Evolutionary conservation across 2,329 filamentous ascomycete species (phyloP).

Genomic region (Exophiala oligosperma): DNA sequence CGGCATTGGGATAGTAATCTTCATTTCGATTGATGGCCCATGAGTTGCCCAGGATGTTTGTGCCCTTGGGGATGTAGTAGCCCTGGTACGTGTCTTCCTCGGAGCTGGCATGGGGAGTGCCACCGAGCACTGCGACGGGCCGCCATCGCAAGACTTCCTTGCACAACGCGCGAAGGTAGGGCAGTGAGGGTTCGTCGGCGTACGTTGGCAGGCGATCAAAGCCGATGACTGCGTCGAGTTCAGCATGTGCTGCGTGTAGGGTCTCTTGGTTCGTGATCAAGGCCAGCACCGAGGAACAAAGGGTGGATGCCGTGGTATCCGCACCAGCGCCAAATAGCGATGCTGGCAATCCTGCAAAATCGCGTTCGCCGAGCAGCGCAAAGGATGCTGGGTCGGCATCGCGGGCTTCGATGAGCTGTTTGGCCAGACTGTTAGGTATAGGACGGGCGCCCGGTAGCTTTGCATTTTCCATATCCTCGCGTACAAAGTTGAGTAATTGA

Average conservation of each 20-base stretch:
- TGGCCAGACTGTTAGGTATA: constrained; percentile 46
- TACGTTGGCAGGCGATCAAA: constrained; percentile 36
- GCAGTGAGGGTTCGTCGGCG: constrained; percentile 37
- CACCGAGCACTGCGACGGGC: constrained; percentile 35
- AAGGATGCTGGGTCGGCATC: constrained; percentile 34
- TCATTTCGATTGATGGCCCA: constrained; percentile 55
- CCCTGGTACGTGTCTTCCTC: constrained; percentile 35
- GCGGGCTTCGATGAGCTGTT: constrained; percentile 42
- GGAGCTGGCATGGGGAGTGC: constrained; percentile 26
- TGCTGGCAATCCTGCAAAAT: constrained; percentile 37
- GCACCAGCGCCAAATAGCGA: constrained; percentile 36
- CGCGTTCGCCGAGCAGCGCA: constrained; percentile 41
- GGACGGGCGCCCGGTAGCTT: constrained; percentile 22
- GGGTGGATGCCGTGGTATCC: constrained; percentile 35
- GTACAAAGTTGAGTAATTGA: constrained; percentile 39
- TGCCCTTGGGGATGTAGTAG: constrained; percentile 51
- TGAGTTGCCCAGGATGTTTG: constrained; percentile 42
- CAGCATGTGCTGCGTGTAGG: constrained; percentile 31
- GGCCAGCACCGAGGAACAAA: constrained; percentile 34
- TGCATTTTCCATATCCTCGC: constrained; percentile 35
- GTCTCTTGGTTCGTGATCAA: constrained; percentile 32
- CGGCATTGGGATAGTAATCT: constrained; percentile 51
- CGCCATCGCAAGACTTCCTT: constrained; percentile 50
- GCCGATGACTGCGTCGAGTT: constrained; percentile 39
- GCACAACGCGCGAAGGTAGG: constrained; percentile 40